Evolutionary conservation across 2,329 filamentous ascomycete genomes (phyloP).

Genomic region (Ilyonectria sp.): DNA sequence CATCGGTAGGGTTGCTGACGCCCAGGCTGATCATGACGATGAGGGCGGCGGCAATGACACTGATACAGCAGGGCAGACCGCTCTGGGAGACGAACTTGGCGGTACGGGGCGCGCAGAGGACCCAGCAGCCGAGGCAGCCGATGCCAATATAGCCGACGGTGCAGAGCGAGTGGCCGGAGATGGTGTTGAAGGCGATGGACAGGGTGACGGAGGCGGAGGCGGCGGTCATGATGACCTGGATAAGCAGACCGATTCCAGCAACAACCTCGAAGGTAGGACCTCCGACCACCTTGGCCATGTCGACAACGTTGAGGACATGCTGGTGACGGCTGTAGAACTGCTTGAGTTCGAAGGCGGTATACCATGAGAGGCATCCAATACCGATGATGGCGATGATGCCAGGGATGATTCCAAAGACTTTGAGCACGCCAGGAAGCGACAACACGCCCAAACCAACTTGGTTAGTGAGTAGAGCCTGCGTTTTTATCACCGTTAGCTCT

Average conservation of each 20-base stretch:
- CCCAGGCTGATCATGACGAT: slow-evolving; percentile 57
- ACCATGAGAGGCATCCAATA: slow-evolving; percentile 76
- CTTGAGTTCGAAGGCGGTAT: slow-evolving; percentile 65
- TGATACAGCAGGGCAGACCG: slow-evolving; percentile 53
- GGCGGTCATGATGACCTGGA: slow-evolving; percentile 82
- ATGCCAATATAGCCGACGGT: slow-evolving; percentile 77
- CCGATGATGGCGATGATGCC: slow-evolving; percentile 79
- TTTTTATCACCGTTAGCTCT: neutral
- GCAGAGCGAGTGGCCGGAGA: slow-evolving; percentile 73
- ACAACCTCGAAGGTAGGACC: slow-evolving; percentile 47
- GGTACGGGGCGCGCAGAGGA: slow-evolving; percentile 77
- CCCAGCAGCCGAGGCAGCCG: slow-evolving; percentile 72
- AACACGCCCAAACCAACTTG: slow-evolving; percentile 64
- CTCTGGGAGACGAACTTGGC: slow-evolving; percentile 62
- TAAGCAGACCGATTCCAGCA: slow-evolving; percentile 72
- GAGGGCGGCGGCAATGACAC: slow-evolving; percentile 53
- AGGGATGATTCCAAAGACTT: slow-evolving; percentile 76
- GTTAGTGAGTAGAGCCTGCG: slow-evolving; percentile 50
- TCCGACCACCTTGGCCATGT: slow-evolving; percentile 73
- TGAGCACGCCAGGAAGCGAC: slow-evolving; percentile 81
- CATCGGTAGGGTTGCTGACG: slow-evolving; percentile 48
- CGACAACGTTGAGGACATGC: slow-evolving; percentile 79
- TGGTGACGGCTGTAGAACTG: slow-evolving; percentile 79
- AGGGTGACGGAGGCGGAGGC: slow-evolving; percentile 77
- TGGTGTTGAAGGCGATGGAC: slow-evolving; percentile 79